Percentiles rank a stretch among this genome's conserved stretches.
phyloP scores from a whole-genome alignment of 768 basidiomycete species.

The Tylopilus plumbeoviolaceoides region DNA sequence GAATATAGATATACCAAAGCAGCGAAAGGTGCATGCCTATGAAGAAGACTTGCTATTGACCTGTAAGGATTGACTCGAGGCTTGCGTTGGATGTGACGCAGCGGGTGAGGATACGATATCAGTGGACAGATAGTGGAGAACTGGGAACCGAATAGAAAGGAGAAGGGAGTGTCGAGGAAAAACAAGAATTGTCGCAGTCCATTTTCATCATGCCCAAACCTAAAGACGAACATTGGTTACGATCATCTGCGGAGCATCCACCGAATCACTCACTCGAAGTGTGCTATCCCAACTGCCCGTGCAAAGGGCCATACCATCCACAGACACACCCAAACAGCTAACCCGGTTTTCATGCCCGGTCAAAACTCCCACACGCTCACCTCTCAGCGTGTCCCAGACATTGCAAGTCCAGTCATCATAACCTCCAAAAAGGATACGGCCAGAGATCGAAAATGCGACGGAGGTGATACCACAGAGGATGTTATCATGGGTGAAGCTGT shows the following conservation, averaged over 20 bases:
- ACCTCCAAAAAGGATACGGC: conserved; percentile 95
- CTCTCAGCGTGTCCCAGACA: conserved; percentile 98
- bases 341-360: conserved; percentile 99
- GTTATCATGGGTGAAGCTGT: conserved; percentile 97
- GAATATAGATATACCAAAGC: conserved; percentile 34
- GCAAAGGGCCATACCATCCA: conserved; percentile 97
- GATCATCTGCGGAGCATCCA: neutral
- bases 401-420: conserved; percentile 99
- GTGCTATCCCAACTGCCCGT: conserved; percentile 99
- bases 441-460: conserved; percentile 97
- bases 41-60: conserved; percentile 35
- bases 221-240: conserved; percentile 29
- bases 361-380: conserved; percentile 95
- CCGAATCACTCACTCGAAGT: conserved; percentile 64
- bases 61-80: conserved; percentile 64
- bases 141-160: conserved; percentile 19
- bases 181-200: conserved; percentile 23
- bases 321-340: conserved; percentile 91
- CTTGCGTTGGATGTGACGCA: conserved; percentile 42
- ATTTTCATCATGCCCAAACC: conserved; percentile 77
- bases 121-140: conserved; percentile 36
- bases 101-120: conserved; percentile 55
- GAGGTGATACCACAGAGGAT: conserved; percentile 99
- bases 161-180: conserved; percentile 21
- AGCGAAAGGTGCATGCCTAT: conserved; percentile 31